Base-by-base conservation (phyloP, 2,329 filamentous ascomycete species). In the Neopestalotiopsis sp. region DNA sequence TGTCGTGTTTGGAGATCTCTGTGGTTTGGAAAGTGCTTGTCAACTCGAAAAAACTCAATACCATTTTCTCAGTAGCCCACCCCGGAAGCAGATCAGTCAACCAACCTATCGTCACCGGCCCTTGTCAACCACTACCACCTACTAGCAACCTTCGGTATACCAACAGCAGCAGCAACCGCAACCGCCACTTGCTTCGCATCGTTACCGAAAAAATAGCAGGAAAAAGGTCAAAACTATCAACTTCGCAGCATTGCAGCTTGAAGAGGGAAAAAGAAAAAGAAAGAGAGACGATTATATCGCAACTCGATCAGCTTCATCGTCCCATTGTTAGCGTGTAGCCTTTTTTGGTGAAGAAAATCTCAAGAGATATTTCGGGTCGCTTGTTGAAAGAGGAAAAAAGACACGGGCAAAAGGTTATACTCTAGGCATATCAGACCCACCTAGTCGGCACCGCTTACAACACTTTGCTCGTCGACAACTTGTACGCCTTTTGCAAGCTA, bases 1-100 rank as follows among this genome's bases (percentile, higher is more conserved):
- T 53, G 34, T 85, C 83, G 79, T 82, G 83, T 84, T 84, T 82
- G 81, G 76, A 77, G 74, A 78, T 77, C 76, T 76, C 78, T 71
- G 24, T 28, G 72, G 71, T 70, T 70, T 73, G 75, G 73, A 73
- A 69, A 38, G 30, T 40, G 38, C 28, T 34, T 56, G 40, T 67
- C 65, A 67, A 40, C 65, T 61, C 32, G 71, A 65, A 67, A 56
- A 70, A 28, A 30, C 65, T 62, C 24, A 20, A 45, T 57, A 49
- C 32, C 24, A 34, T 64, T 45, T 17, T 49, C 42, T 49, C 45
- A 53, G 45, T 53, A 53, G 45, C 45, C 45, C 45, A 53, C 45
- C 45, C 45, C 45, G 45, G 45, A 53, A 53, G 45, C 45, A 24
- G 45, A 53, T 53, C 45, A 45, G 62, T 45, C 62, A 24, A 24